Conservation (phyloP, 2,329 filamentous ascomycete species). For the Truncatella angustata region DNA sequence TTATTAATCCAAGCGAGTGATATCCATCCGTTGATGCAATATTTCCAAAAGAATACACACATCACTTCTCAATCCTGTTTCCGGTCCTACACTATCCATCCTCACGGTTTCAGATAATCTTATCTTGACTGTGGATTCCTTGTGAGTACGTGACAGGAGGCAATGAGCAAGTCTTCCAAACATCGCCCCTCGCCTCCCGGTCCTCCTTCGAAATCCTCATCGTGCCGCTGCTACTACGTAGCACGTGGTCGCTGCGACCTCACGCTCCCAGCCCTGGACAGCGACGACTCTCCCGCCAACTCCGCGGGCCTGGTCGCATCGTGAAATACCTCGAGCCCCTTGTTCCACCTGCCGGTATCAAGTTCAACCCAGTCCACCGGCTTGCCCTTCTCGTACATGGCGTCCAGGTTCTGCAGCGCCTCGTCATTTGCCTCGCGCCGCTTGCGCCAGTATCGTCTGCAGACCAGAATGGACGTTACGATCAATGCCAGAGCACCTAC, state of each 20-base stretch:
- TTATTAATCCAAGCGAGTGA: not conserved
- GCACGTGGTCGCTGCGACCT: not conserved
- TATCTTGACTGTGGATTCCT: too few species aligned
- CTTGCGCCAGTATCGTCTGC: conserved; percentile 28
- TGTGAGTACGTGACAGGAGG: not conserved
- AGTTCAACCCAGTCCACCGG: conserved; percentile 20
- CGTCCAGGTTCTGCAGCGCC: conserved; percentile 22
- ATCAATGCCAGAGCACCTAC: conserved; percentile 24
- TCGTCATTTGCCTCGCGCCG: conserved; percentile 27
- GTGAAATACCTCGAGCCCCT: conserved; percentile 27
- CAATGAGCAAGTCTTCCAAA: too few species aligned
- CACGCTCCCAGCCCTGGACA: not conserved
- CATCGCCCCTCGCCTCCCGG: too few species aligned
- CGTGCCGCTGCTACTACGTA: not conserved
- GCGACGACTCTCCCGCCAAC: not conserved
- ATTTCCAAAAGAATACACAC: not conserved
- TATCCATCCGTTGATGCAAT: not conserved
- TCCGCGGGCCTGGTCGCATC: conserved; percentile 1
- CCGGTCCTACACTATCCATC: too few species aligned
- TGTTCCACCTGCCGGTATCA: conserved; percentile 27
- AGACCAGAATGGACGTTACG: conserved; percentile 21
- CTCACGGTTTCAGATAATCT: too few species aligned
- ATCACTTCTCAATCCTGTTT: too few species aligned
- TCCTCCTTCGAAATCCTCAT: not conserved
- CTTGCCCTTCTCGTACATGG: conserved; percentile 27